Conservation (phyloP, 805 yeast genomes). For the Blastobotrys mokoenaii region DNA sequence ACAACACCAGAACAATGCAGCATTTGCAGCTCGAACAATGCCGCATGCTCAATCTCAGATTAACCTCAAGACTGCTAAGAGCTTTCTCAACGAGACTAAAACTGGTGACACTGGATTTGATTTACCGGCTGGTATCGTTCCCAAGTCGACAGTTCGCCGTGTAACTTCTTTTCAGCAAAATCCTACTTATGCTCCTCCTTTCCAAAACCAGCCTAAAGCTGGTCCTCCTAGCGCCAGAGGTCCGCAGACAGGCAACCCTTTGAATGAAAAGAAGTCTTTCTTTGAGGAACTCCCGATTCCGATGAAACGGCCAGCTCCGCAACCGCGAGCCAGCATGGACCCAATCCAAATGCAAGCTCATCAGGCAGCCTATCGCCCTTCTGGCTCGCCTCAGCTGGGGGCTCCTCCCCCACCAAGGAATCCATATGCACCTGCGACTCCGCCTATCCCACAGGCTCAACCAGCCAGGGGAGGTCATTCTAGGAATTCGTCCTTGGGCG, state of each 20-base stretch:
- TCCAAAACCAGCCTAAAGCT: conserved; percentile 13
- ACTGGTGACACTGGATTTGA: conserved; percentile 27
- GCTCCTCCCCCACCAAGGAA: conserved; percentile 22
- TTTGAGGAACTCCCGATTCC: conserved; percentile 42
- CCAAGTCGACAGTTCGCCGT: conserved; percentile 14
- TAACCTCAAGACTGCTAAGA: conserved; percentile 5
- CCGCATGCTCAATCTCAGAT: conserved; percentile 4
- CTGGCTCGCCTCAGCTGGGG: background rate
- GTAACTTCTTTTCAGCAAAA: conserved; percentile 18
- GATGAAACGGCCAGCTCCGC: background rate
- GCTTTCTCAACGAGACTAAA: conserved; percentile 16
- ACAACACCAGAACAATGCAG: background rate
- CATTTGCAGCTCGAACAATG: background rate
- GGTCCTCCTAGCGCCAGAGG: conserved; percentile 12
- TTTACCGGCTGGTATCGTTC: conserved; percentile 27
- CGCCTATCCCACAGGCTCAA: background rate
- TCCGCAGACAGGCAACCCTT: conserved; percentile 5
- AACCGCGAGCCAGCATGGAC: background rate
- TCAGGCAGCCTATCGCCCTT: background rate
- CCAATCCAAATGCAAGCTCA: conserved; percentile 1
- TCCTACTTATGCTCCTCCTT: conserved; percentile 4
- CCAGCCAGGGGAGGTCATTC: background rate
- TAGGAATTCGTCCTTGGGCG: background rate
- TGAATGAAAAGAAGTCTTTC: conserved; percentile 34
- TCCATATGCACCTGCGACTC: conserved; percentile 25